Percentiles rank a stretch among this genome's conserved stretches.
Evolutionary conservation across 495 filamentous ascomycete species (phyloP).

Genomic region (Neurospora sp.): DNA sequence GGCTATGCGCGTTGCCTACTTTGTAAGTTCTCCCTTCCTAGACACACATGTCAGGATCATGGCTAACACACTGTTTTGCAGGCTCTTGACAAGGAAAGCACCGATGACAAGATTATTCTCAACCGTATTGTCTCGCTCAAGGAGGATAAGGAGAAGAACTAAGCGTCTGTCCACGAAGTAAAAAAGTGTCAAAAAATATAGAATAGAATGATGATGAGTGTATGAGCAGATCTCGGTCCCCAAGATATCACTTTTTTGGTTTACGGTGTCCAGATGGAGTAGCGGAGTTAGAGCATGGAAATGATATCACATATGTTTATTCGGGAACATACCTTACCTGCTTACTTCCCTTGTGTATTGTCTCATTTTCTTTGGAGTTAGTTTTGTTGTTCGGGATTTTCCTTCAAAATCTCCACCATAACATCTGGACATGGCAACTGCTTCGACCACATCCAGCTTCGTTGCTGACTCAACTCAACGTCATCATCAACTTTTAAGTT

Average conservation of each 20-base stretch:
- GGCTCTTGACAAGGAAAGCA: slow-evolving; percentile 71
- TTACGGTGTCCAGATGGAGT: not conserved
- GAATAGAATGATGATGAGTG: not conserved
- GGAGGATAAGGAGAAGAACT: slow-evolving; percentile 70
- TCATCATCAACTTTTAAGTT: too few species aligned
- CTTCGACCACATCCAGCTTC: too few species aligned
- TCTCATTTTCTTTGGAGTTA: too few species aligned
- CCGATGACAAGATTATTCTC: slow-evolving; percentile 64
- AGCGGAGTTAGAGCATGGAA: not conserved
- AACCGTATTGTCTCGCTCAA: slow-evolving; percentile 92
- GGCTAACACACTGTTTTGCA: slow-evolving; percentile 13
- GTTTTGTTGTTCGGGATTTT: too few species aligned
- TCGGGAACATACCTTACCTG: too few species aligned
- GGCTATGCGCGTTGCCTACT: slow-evolving; percentile 84
- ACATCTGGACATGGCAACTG: too few species aligned
- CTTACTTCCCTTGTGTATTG: too few species aligned
- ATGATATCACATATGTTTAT: not conserved
- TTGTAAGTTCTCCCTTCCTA: slow-evolving; percentile 29
- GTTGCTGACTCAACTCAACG: too few species aligned
- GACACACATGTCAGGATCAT: not conserved
- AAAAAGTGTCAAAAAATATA: not conserved
- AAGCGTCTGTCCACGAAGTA: not conserved
- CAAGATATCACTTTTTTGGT: not conserved
- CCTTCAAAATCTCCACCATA: too few species aligned
- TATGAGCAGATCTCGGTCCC: not conserved